Conservation (phyloP, 257 asterid species). For the Gentiana straminea region DNA sequence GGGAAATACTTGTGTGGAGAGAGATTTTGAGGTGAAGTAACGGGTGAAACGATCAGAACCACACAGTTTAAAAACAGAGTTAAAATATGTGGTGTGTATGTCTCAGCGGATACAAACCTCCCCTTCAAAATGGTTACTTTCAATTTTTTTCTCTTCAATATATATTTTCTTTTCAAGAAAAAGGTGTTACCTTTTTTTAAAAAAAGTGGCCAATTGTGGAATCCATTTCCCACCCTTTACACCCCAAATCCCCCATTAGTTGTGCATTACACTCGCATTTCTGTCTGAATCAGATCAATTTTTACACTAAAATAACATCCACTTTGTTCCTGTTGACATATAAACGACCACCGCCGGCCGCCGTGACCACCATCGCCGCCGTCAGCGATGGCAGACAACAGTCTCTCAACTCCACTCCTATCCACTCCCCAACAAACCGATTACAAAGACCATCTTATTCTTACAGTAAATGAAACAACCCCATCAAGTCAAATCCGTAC, state of each 20-base stretch:
- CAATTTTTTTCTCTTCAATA: no score
- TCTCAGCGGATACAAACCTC: no score
- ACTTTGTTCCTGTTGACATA: neutral
- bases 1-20: no score
- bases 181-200: no score
- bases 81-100: no score
- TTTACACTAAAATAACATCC: neutral
- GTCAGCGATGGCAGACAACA: slow-evolving; percentile 28
- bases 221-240: no score
- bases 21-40: no score
- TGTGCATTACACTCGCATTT: slow-evolving; percentile 9
- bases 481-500: slow-evolving; percentile 3
- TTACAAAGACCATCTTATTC: slow-evolving; percentile 28
- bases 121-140: no score
- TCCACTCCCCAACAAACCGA: slow-evolving; percentile 14
- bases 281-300: slow-evolving; percentile 4
- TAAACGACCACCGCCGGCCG: neutral
- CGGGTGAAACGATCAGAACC: no score
- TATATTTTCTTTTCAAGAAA: no score
- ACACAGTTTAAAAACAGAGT: no score
- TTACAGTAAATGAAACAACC: slow-evolving; percentile 35
- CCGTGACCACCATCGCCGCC: slow-evolving; percentile 1
- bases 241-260: neutral
- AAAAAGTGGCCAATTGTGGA: no score
- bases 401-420: slow-evolving; percentile 52